Percentiles rank a stretch among this genome's conserved stretches.
Conservation (phyloP, 257 asterid genomes). For the Rauvolfia tetraphylla region DNA sequence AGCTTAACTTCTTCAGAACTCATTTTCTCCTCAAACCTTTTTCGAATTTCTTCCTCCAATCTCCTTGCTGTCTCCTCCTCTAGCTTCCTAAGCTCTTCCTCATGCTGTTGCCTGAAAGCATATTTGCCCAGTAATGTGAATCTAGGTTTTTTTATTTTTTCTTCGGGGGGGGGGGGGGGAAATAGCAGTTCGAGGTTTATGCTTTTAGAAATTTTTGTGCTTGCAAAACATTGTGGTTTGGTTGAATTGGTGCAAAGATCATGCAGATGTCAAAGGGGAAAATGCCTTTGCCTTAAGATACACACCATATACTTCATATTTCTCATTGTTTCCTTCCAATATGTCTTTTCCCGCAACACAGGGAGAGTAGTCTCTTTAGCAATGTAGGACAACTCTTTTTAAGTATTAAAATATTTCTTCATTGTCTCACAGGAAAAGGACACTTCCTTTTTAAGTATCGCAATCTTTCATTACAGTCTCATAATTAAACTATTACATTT, state of each 20-base stretch:
- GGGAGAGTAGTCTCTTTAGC: background rate
- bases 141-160: background rate
- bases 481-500: too few relatives aligned
- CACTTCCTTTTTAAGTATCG: background rate
- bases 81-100: conserved; percentile 73
- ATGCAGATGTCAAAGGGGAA: background rate
- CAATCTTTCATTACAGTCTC: background rate
- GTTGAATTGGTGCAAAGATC: background rate
- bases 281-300: background rate
- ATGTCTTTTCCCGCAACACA: too few relatives aligned
- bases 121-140: conserved; percentile 16
- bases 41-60: conserved; percentile 82
- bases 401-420: too few relatives aligned
- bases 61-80: conserved; percentile 94
- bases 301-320: background rate
- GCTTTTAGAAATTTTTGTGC: background rate
- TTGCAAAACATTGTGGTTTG: background rate
- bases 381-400: background rate
- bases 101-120: conserved; percentile 56
- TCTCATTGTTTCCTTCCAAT: background rate
- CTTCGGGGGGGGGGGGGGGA: too few relatives aligned
- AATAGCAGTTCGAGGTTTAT: background rate
- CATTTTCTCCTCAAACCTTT: conserved; percentile 71
- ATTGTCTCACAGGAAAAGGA: too few relatives aligned
- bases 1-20: conserved; percentile 64